Conservation (phyloP, 805 yeast genomes). For the Ogataea saltuana region DNA sequence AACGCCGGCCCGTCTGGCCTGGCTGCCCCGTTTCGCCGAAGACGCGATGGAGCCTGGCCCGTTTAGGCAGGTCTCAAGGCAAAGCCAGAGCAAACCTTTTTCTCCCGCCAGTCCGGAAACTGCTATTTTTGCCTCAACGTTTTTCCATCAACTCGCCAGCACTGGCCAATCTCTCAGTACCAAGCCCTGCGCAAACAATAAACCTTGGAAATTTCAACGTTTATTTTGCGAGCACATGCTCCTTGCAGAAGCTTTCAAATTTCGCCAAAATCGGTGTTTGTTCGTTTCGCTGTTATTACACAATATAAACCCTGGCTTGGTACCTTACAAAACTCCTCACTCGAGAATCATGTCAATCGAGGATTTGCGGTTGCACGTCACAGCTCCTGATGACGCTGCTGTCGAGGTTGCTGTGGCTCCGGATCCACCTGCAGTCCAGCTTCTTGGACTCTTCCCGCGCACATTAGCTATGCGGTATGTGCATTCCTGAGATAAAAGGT, state of each 20-base stretch:
- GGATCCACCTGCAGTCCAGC: background rate
- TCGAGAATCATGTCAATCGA: conserved; percentile 28
- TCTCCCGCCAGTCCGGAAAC: too few species aligned
- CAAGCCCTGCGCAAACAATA: background rate
- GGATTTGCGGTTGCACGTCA: conserved; percentile 12
- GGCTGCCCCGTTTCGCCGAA: too few species aligned
- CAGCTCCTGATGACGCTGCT: conserved; percentile 6
- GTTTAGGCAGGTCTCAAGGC: too few species aligned
- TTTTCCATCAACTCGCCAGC: background rate
- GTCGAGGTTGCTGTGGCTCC: background rate
- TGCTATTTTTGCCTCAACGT: too few species aligned
- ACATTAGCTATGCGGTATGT: conserved; percentile 18
- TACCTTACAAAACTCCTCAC: background rate
- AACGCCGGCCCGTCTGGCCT: too few species aligned
- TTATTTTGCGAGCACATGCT: too few species aligned
- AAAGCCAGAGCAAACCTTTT: too few species aligned
- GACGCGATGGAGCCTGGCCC: too few species aligned
- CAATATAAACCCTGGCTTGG: background rate
- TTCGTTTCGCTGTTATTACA: background rate
- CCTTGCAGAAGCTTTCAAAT: too few species aligned
- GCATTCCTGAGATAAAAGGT: conserved; percentile 9
- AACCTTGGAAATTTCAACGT: background rate
- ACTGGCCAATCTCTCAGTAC: too few species aligned
- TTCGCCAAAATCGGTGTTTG: too few species aligned
- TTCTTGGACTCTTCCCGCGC: conserved; percentile 7